Percentiles rank a stretch among this genome's conserved stretches.
Evolutionary conservation across 495 filamentous ascomycete genomes (phyloP).

Genomic region (Podospora comata): DNA sequence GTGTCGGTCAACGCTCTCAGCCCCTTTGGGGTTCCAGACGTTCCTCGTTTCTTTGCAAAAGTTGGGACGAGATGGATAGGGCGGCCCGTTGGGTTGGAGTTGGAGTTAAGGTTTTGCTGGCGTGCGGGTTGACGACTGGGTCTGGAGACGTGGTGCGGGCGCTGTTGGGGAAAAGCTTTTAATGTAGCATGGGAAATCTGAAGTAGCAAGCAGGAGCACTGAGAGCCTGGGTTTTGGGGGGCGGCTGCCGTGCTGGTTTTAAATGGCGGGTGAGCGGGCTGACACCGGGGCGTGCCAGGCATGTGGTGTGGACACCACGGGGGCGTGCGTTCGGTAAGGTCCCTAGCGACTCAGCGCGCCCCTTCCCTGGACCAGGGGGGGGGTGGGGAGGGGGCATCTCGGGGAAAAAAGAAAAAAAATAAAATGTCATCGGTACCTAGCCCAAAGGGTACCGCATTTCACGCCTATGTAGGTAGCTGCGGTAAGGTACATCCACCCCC

Average conservation of each 20-base stretch:
- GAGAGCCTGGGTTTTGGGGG: slow-evolving; percentile 29
- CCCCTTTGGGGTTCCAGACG: neutral
- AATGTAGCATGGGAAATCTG: slow-evolving; percentile 30
- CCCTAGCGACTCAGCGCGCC: slow-evolving; percentile 31
- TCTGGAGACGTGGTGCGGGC: slow-evolving; percentile 17
- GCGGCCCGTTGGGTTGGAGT: slow-evolving; percentile 6
- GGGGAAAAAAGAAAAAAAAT: slow-evolving; percentile 23
- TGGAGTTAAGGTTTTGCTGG: slow-evolving; percentile 10
- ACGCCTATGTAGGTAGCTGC: slow-evolving; percentile 1
- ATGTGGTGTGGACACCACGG: slow-evolving; percentile 23
- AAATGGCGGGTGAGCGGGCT: slow-evolving; percentile 33
- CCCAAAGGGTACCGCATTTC: slow-evolving; percentile 21
- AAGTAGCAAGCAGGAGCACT: slow-evolving; percentile 29
- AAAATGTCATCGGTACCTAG: slow-evolving; percentile 20
- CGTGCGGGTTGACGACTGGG: slow-evolving; percentile 10
- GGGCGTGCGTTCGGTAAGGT: slow-evolving; percentile 21
- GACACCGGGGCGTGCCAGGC: slow-evolving; percentile 25
- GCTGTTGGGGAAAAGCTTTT: slow-evolving; percentile 29
- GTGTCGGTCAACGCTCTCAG: neutral
- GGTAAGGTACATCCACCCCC: slow-evolving; percentile 17
- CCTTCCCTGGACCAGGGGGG: slow-evolving; percentile 25
- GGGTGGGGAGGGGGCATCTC: slow-evolving; percentile 14
- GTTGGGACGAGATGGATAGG: slow-evolving; percentile 1
- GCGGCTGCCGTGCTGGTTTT: slow-evolving; percentile 38
- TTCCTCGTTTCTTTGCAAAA: slow-evolving; percentile 3